phyloP scores from a whole-genome alignment of 2,329 filamentous ascomycete genomes.

The Colletotrichum sp. region DNA sequence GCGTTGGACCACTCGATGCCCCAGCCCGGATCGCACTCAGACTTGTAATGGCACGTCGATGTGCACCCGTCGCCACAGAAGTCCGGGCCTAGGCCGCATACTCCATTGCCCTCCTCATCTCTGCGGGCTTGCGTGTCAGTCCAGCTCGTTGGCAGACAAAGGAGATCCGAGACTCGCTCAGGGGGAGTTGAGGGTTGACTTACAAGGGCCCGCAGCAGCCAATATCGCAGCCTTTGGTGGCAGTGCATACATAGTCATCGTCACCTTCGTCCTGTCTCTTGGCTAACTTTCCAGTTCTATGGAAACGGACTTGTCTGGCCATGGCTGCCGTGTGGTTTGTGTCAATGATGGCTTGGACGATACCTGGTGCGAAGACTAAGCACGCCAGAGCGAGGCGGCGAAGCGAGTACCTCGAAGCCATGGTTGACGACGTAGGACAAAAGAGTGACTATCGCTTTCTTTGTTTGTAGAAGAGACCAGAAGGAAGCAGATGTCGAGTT shows the following conservation, averaged over 20 bases:
- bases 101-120: background rate
- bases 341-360: background rate
- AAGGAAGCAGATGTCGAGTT: background rate
- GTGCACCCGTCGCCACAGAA: slow-evolving; percentile 28
- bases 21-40: slow-evolving; percentile 35
- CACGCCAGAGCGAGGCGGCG: background rate
- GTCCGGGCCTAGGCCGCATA: slow-evolving; percentile 25
- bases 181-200: background rate
- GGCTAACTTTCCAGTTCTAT: background rate
- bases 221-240: slow-evolving; percentile 19
- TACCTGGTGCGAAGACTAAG: background rate
- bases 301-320: background rate
- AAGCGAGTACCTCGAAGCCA: background rate
- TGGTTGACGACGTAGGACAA: background rate
- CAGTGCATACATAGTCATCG: slow-evolving; percentile 14
- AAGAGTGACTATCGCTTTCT: background rate
- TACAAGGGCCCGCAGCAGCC: slow-evolving; percentile 24
- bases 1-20: slow-evolving; percentile 26
- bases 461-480: background rate
- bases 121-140: background rate
- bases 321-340: background rate
- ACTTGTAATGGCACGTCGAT: slow-evolving; percentile 28
- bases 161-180: background rate
- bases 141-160: background rate
- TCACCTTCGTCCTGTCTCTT: background rate